These are phyloP conservation scores for Metschnikowia rubicola DNA, from an alignment of 805 yeast species.

Conservation along the genomic window DNA sequence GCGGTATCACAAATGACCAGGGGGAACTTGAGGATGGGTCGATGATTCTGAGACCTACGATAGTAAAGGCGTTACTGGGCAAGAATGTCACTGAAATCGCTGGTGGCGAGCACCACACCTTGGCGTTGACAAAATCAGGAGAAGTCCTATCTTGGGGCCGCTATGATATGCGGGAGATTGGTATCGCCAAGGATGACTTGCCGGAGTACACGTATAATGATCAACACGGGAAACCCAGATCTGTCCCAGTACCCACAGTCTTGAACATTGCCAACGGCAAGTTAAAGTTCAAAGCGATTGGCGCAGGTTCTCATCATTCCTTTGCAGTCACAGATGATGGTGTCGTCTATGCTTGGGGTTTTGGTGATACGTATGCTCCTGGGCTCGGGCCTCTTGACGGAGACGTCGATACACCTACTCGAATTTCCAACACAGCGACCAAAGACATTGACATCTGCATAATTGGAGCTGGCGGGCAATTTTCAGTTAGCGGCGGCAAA, in stretches of 20 bases:
- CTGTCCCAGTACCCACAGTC: constrained; percentile 81
- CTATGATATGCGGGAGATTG: constrained; percentile 89
- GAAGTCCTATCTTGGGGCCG: constrained; percentile 85
- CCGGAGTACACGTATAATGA: constrained; percentile 77
- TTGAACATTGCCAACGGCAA: constrained; percentile 36
- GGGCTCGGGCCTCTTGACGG: constrained; percentile 92
- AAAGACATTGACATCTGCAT: constrained; percentile 64
- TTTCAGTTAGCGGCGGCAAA: constrained; percentile 82
- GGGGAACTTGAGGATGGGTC: constrained; percentile 83
- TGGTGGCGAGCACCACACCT: constrained; percentile 93
- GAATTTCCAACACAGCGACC: constrained; percentile 92
- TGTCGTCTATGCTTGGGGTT: constrained; percentile 92
- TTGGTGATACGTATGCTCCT: constrained; percentile 93
- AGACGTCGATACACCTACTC: constrained; percentile 83
- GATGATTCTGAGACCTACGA: constrained; percentile 71
- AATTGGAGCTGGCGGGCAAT: constrained; percentile 96
- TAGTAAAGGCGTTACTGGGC: constrained; percentile 59
- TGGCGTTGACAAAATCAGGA: constrained; percentile 72
- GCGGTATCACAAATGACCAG: constrained; percentile 63
- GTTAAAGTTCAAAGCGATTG: constrained; percentile 43
- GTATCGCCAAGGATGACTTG: constrained; percentile 61
- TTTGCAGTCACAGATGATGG: constrained; percentile 85
- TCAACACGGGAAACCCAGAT: constrained; percentile 74
- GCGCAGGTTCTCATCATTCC: constrained; percentile 91
- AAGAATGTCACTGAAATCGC: constrained; percentile 59